phyloP scores from a whole-genome alignment of 768 basidiomycete genomes.

The Phylloporus arenicola region DNA sequence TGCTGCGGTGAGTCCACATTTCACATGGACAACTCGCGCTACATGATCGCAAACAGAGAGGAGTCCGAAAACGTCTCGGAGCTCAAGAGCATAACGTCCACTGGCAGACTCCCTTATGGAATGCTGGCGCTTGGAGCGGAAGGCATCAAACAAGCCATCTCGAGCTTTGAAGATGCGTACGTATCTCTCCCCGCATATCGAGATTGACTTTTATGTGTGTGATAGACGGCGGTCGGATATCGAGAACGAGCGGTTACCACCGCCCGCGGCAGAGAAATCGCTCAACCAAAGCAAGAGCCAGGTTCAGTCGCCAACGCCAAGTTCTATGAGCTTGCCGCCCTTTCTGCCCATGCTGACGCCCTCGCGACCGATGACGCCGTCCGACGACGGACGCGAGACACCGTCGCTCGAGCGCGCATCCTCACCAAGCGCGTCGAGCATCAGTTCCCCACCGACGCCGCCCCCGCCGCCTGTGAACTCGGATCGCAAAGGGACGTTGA shows the following conservation, averaged over 20 bases:
- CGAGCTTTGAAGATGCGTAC: slow-evolving; percentile 62
- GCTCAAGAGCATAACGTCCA: slow-evolving; percentile 57
- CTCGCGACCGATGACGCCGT: slow-evolving; percentile 14
- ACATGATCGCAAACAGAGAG: slow-evolving; percentile 29
- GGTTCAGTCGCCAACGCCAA: background rate
- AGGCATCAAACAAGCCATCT: slow-evolving; percentile 69
- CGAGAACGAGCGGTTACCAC: slow-evolving; percentile 27
- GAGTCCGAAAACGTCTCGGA: slow-evolving; percentile 72
- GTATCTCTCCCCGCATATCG: slow-evolving; percentile 17
- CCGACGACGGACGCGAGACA: slow-evolving; percentile 34
- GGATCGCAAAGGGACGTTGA: slow-evolving; percentile 12
- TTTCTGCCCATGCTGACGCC: slow-evolving; percentile 2
- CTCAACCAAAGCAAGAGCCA: slow-evolving; percentile 7
- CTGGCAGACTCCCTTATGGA: slow-evolving; percentile 46
- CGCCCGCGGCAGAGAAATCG: slow-evolving; percentile 21
- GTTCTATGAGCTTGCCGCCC: background rate
- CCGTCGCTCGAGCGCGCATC: slow-evolving; percentile 23
- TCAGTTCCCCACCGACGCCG: slow-evolving; percentile 20
- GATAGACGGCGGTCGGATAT: slow-evolving; percentile 23
- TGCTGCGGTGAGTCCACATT: slow-evolving; percentile 46
- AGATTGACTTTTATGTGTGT: background rate
- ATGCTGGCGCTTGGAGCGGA: slow-evolving; percentile 59
- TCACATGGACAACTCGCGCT: background rate
- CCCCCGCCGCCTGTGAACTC: slow-evolving; percentile 16
- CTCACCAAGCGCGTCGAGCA: slow-evolving; percentile 22